Evolutionary conservation across 768 basidiomycete species (phyloP).

Genomic region (Tulasnella calospora): DNA sequence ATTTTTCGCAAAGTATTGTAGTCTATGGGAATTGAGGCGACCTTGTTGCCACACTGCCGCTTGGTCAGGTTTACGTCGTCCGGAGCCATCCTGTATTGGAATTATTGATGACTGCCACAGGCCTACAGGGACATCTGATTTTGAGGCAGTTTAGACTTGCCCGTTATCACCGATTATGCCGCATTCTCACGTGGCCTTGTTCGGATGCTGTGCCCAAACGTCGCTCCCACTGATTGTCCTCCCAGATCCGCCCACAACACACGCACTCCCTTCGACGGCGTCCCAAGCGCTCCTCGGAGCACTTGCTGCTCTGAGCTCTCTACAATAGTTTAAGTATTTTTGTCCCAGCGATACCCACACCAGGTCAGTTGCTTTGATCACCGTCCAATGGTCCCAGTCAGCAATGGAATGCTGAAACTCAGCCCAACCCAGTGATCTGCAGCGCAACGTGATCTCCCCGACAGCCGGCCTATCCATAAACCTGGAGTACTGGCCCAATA

Average conservation of each 20-base stretch:
- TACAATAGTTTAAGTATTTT: neutral
- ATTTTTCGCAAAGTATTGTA: slow-evolving; percentile 29
- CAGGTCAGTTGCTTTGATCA: neutral
- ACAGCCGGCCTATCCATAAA: neutral
- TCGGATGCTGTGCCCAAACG: neutral
- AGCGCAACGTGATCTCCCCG: neutral
- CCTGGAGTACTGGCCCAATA: neutral
- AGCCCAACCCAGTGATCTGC: neutral
- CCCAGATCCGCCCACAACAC: neutral
- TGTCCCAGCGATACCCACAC: neutral
- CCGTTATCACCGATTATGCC: slow-evolving; percentile 8
- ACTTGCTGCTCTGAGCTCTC: neutral
- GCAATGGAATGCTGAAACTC: slow-evolving; percentile 2
- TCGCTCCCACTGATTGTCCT: neutral
- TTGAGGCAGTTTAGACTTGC: neutral
- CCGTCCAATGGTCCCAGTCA: neutral
- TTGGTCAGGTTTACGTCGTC: slow-evolving; percentile 32
- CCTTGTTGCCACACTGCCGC: slow-evolving; percentile 41
- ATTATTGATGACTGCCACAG: neutral
- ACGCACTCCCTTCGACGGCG: slow-evolving; percentile 1
- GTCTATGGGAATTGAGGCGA: slow-evolving; percentile 36
- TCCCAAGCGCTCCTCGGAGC: slow-evolving; percentile 2
- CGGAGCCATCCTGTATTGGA: neutral
- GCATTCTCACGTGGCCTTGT: slow-evolving; percentile 3
- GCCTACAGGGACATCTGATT: neutral